These are phyloP conservation scores for Cryoendolithus antarcticus DNA, from an alignment of 2,329 filamentous ascomycete genomes.

Conservation along the genomic window DNA sequence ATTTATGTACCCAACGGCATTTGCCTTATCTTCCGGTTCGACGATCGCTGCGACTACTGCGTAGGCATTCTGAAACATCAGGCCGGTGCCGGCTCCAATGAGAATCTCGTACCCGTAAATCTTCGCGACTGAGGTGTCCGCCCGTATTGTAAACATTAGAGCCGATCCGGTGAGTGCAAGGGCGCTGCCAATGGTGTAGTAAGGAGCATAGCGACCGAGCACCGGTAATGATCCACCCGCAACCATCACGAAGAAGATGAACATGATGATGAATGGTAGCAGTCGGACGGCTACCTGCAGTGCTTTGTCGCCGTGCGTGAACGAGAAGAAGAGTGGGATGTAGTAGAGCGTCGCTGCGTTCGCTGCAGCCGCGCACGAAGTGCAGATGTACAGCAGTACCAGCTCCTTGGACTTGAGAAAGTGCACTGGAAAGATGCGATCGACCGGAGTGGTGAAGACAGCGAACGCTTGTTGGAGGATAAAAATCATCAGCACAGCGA, in stretches of 20 bases:
- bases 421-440: constrained; percentile 38
- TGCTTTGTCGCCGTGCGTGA: constrained; percentile 32
- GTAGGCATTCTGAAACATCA: constrained; percentile 12
- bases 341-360: constrained; percentile 35
- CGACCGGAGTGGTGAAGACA: constrained; percentile 31
- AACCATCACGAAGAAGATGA: constrained; percentile 24
- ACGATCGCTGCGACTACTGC: constrained; percentile 9
- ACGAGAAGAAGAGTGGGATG: constrained; percentile 44
- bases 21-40: constrained; percentile 4
- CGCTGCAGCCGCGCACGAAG: constrained; percentile 28
- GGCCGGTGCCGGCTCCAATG: constrained; percentile 11
- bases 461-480: constrained; percentile 39
- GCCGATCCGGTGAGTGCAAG: constrained; percentile 25
- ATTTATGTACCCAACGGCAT: constrained; percentile 8
- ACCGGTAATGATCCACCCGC: constrained; percentile 29
- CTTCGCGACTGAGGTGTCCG: constrained; percentile 6
- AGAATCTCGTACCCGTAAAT: constrained; percentile 17
- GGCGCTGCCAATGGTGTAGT: constrained; percentile 27
- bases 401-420: constrained; percentile 29
- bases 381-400: constrained; percentile 33
- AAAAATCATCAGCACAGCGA: constrained; percentile 33
- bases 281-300: constrained; percentile 30
- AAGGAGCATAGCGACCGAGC: constrained; percentile 29
- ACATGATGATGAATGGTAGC: constrained; percentile 30
- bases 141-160: constrained; percentile 21